These are phyloP conservation scores for Byssothecium circinans DNA, from an alignment of 2,329 filamentous ascomycete genomes.

Conservation along the genomic window DNA sequence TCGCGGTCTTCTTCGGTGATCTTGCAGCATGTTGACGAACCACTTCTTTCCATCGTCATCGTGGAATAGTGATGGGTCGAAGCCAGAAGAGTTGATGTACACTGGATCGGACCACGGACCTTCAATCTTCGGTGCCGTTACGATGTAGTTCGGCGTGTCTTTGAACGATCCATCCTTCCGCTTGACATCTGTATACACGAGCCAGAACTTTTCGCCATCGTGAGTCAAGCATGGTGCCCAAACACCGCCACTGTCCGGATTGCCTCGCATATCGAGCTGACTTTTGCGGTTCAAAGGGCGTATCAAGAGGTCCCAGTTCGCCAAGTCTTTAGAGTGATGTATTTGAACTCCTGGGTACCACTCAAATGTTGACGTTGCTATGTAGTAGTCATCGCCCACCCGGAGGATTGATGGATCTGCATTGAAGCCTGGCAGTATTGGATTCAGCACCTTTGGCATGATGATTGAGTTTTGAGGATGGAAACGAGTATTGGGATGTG, in stretches of 20 bases:
- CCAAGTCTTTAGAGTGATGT: slow-evolving; percentile 58
- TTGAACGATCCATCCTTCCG: slow-evolving; percentile 68
- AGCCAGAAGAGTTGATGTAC: slow-evolving; percentile 63
- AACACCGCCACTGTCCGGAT: slow-evolving; percentile 58
- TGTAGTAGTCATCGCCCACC: slow-evolving; percentile 57
- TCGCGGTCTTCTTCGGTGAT: slow-evolving; percentile 36
- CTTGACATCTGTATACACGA: slow-evolving; percentile 68
- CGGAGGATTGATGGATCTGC: slow-evolving; percentile 62
- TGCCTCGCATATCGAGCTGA: slow-evolving; percentile 56
- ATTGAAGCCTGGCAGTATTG: slow-evolving; percentile 63
- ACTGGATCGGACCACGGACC: slow-evolving; percentile 65
- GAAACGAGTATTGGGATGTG: background rate
- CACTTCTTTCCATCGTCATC: slow-evolving; percentile 42
- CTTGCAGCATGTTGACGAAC: slow-evolving; percentile 43
- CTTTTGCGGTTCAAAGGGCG: slow-evolving; percentile 55
- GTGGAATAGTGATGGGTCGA: slow-evolving; percentile 55
- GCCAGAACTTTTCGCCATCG: slow-evolving; percentile 62
- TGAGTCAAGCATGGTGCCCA: slow-evolving; percentile 67
- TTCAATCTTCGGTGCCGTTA: slow-evolving; percentile 53
- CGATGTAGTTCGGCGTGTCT: slow-evolving; percentile 66
- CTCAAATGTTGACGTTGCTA: slow-evolving; percentile 65
- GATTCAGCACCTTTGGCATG: slow-evolving; percentile 49
- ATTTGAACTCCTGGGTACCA: slow-evolving; percentile 64
- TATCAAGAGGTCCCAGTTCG: slow-evolving; percentile 57
- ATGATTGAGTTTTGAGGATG: slow-evolving; percentile 1